Conservation (phyloP, 306 rosid genomes). For the Casuarina glauca region DNA sequence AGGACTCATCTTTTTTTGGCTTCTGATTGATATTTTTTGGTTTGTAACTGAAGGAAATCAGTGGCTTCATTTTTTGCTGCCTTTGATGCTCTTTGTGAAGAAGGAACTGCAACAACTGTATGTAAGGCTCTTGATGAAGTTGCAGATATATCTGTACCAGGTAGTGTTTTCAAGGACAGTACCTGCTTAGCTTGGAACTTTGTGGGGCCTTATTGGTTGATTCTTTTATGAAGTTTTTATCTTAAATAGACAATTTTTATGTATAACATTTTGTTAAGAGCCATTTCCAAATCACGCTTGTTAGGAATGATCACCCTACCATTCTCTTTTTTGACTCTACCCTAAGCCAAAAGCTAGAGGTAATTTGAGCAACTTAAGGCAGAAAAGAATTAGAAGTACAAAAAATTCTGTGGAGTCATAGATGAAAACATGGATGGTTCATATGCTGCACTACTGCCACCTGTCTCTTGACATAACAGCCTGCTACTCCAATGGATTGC, state of each 20-base stretch:
- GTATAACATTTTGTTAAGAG: neutral
- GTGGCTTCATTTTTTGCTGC: slow-evolving; percentile 89
- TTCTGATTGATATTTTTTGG: slow-evolving; percentile 27
- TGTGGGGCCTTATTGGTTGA: slow-evolving; percentile 12
- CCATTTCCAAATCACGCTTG: neutral
- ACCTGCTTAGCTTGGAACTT: slow-evolving; percentile 15
- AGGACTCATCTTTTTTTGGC: slow-evolving; percentile 8
- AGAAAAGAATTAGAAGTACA: neutral
- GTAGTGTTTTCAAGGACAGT: slow-evolving; percentile 44
- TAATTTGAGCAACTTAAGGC: neutral
- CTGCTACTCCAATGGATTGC: neutral
- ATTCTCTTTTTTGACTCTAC: neutral
- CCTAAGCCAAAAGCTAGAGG: neutral
- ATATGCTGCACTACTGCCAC: neutral
- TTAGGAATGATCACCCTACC: neutral
- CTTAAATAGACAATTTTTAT: neutral
- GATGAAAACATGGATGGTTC: neutral
- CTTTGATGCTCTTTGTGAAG: slow-evolving; percentile 92
- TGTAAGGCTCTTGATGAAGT: slow-evolving; percentile 88
- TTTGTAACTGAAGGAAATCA: slow-evolving; percentile 63
- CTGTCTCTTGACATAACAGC: neutral
- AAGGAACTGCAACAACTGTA: slow-evolving; percentile 92
- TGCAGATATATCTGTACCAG: slow-evolving; percentile 87
- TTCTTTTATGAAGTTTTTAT: slow-evolving; percentile 6
- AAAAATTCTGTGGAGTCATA: neutral